Evolutionary conservation across 495 filamentous ascomycete genomes (phyloP).

Genomic region (Bryoglossum gracile): DNA sequence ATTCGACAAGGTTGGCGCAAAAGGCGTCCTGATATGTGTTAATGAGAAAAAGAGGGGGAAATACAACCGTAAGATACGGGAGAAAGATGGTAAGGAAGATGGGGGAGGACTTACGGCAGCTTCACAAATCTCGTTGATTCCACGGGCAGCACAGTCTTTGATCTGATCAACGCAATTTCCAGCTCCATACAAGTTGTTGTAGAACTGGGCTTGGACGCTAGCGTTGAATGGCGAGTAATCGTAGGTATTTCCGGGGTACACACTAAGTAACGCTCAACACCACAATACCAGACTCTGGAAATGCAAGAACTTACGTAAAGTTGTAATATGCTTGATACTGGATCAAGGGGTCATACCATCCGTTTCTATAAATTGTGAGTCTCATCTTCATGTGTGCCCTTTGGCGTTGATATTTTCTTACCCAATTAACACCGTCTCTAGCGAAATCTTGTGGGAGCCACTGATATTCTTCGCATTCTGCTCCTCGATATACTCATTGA

Average conservation of each 20-base stretch:
- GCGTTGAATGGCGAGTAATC: conserved; percentile 47
- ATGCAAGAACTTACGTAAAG: conserved; percentile 33
- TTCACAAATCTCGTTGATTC: conserved; percentile 41
- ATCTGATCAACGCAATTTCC: conserved; percentile 58
- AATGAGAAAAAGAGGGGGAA: too few relatives aligned
- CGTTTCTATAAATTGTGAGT: too few relatives aligned
- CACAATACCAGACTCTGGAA: not conserved
- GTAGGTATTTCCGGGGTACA: conserved; percentile 49
- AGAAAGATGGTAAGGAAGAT: too few relatives aligned
- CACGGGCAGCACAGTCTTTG: conserved; percentile 39
- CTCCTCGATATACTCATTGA: conserved; percentile 55
- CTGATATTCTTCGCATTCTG: conserved; percentile 52
- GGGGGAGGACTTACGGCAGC: conserved; percentile 22
- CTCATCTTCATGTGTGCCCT: too few relatives aligned
- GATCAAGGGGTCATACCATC: conserved; percentile 52
- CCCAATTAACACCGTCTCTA: conserved; percentile 49
- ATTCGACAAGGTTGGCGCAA: conserved; percentile 48
- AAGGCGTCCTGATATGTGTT: conserved; percentile 43
- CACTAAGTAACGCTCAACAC: conserved; percentile 1
- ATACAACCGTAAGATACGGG: too few relatives aligned
- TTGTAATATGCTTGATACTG: conserved; percentile 61
- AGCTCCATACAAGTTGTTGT: conserved; percentile 52
- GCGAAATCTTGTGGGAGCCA: conserved; percentile 43
- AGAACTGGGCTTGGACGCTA: conserved; percentile 40
- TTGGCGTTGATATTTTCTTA: too few relatives aligned